Percentiles rank a stretch among this genome's conserved stretches.
Conservation (phyloP, 164 flowering plant genomes). For the Litsea cubeba region DNA sequence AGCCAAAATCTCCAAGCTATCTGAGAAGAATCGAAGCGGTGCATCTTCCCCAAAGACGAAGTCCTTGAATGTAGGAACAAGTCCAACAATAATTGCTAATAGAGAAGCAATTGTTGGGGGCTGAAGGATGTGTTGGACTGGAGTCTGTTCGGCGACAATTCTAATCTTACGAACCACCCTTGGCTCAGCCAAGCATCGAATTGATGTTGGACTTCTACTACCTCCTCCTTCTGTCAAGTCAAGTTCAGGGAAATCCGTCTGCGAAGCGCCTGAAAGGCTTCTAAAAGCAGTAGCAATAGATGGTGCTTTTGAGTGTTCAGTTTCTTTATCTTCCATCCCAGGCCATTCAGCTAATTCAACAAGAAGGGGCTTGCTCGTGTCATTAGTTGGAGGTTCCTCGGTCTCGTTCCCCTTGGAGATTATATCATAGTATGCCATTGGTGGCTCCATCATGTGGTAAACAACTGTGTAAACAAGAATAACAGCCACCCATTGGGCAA, state of each 20-base stretch:
- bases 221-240: slow-evolving; percentile 31
- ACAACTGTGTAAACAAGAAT: slow-evolving; percentile 81
- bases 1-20: slow-evolving; percentile 54
- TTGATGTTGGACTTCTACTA: slow-evolving; percentile 40
- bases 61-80: slow-evolving; percentile 58
- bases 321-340: slow-evolving; percentile 83
- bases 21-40: slow-evolving; percentile 63
- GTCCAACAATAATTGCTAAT: slow-evolving; percentile 62
- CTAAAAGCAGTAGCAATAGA: slow-evolving; percentile 65
- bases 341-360: slow-evolving; percentile 85
- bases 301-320: slow-evolving; percentile 71
- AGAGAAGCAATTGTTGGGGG: slow-evolving; percentile 90
- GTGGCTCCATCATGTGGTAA: slow-evolving; percentile 98
- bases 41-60: slow-evolving; percentile 69
- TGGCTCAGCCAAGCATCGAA: slow-evolving; percentile 75
- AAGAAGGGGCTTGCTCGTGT: slow-evolving; percentile 61
- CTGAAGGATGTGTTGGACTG: slow-evolving; percentile 67
- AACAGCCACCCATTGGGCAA: slow-evolving; percentile 89
- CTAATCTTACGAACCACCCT: slow-evolving; percentile 67
- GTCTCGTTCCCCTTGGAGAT: slow-evolving; percentile 42
- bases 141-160: slow-evolving; percentile 81
- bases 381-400: slow-evolving; percentile 25
- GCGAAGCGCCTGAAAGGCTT: slow-evolving; percentile 43
- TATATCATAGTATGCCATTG: slow-evolving; percentile 65
- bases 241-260: slow-evolving; percentile 40